phyloP scores from a whole-genome alignment of 176 grass and related monocot genomes.

The Pharus latifolius region DNA sequence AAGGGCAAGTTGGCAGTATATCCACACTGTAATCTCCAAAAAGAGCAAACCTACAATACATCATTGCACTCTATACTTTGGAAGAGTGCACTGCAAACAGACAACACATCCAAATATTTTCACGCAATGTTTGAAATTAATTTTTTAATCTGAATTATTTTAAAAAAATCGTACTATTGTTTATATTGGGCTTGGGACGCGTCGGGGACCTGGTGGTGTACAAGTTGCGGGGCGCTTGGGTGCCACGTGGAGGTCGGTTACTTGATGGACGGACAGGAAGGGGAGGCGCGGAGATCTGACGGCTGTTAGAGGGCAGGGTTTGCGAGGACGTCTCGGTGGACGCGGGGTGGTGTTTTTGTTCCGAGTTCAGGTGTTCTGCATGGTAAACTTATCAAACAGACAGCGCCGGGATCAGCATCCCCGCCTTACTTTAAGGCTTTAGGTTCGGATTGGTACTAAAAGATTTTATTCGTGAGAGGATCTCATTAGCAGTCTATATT shows the following conservation, averaged over 20 bases:
- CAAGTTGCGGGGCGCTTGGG: neutral
- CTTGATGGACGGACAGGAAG: neutral
- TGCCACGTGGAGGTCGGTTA: neutral
- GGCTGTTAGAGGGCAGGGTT: neutral
- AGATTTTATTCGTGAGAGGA: too few species aligned
- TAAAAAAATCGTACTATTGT: too few species aligned
- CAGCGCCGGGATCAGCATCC: neutral
- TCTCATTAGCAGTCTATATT: too few species aligned
- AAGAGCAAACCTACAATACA: neutral
- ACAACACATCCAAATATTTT: too few species aligned
- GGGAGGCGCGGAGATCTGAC: neutral
- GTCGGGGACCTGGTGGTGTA: too few species aligned
- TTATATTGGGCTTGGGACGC: too few species aligned
- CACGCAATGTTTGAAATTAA: too few species aligned
- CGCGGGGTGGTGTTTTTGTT: neutral
- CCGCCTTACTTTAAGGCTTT: too few species aligned
- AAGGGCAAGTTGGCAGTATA: neutral
- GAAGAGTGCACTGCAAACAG: neutral
- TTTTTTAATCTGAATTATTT: too few species aligned
- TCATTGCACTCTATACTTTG: neutral
- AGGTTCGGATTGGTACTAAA: too few species aligned
- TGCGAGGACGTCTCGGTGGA: too few species aligned
- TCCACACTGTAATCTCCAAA: neutral
- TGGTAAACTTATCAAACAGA: neutral
- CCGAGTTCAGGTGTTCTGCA: conserved; percentile 10